Percentiles rank a stretch among this genome's conserved stretches.
Conservation (phyloP, 75 land plant genomes). For the Selaginella moellendorffii region DNA sequence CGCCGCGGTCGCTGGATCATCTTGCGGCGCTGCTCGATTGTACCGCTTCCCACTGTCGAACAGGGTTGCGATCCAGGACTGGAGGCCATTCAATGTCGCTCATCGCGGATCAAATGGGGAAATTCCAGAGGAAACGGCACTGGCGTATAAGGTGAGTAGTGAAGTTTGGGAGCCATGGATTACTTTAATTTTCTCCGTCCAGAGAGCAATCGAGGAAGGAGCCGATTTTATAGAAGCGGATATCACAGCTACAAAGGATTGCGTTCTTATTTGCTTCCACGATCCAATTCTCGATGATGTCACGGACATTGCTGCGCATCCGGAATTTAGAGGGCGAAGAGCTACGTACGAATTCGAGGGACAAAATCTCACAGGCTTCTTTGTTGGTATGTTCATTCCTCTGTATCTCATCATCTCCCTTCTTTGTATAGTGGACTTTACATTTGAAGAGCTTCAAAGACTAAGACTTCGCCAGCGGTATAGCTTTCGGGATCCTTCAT, state of each 20-base stretch:
- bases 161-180: too few species aligned
- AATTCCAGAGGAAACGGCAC: conserved; percentile 81
- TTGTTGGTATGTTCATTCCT: conserved; percentile 36
- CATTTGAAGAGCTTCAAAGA: conserved; percentile 50
- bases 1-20: too few species aligned
- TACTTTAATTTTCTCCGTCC: too few species aligned
- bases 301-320: conserved; percentile 53
- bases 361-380: conserved; percentile 46
- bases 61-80: conserved; percentile 58
- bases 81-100: conserved; percentile 67
- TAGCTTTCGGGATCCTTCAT: conserved; percentile 53
- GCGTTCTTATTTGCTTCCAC: conserved; percentile 66
- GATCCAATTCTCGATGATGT: conserved; percentile 63
- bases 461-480: conserved; percentile 58
- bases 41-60: too few species aligned
- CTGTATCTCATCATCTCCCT: neutral
- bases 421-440: conserved; percentile 82
- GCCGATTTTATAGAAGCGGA: conserved; percentile 89
- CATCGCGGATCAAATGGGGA: conserved; percentile 93
- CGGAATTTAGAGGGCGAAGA: conserved; percentile 48
- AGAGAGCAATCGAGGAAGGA: conserved; percentile 82
- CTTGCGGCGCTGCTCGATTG: too few species aligned
- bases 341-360: conserved; percentile 69
- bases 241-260: conserved; percentile 73
- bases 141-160: conserved; percentile 55